A percentile compares a stretch with the other conserved stretches of the same genome.
Conservation (phyloP, 495 filamentous ascomycete species). For the Sabuloglossum arenarium region DNA sequence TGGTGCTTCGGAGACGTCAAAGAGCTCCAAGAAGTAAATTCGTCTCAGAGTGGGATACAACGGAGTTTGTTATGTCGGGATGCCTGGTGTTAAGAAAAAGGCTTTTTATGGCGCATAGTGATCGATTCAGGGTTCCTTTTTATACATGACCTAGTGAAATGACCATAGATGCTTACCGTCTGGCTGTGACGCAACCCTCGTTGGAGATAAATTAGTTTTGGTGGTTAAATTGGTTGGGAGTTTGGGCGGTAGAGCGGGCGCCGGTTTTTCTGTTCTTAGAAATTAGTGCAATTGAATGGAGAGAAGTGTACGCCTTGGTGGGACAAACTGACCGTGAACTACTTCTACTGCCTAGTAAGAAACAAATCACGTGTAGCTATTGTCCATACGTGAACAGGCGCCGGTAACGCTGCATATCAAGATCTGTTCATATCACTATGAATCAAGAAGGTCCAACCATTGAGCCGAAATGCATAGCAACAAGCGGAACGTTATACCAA, state of each 20-base stretch:
- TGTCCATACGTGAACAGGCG: background rate
- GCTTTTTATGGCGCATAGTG: background rate
- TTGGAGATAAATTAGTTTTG: background rate
- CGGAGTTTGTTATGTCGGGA: background rate
- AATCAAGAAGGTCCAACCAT: background rate
- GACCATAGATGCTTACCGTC: background rate
- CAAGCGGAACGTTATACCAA: background rate
- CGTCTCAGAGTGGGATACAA: background rate
- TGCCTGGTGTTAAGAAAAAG: background rate
- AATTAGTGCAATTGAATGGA: background rate
- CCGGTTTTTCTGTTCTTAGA: background rate
- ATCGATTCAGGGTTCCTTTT: background rate
- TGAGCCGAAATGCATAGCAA: background rate
- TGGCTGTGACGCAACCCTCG: background rate
- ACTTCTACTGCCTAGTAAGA: too few species aligned
- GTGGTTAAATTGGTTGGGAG: background rate
- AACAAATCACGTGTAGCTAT: background rate
- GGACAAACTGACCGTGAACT: too few species aligned
- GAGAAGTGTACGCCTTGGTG: too few species aligned
- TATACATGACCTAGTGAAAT: background rate
- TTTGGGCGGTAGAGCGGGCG: too few species aligned
- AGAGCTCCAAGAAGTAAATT: constrained; percentile 9
- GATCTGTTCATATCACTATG: background rate
- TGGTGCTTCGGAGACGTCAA: constrained; percentile 21
- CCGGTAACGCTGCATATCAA: background rate